These are phyloP conservation scores for Hapsidospora chrysogenum DNA, from an alignment of 495 filamentous ascomycete genomes.

Conservation along the genomic window DNA sequence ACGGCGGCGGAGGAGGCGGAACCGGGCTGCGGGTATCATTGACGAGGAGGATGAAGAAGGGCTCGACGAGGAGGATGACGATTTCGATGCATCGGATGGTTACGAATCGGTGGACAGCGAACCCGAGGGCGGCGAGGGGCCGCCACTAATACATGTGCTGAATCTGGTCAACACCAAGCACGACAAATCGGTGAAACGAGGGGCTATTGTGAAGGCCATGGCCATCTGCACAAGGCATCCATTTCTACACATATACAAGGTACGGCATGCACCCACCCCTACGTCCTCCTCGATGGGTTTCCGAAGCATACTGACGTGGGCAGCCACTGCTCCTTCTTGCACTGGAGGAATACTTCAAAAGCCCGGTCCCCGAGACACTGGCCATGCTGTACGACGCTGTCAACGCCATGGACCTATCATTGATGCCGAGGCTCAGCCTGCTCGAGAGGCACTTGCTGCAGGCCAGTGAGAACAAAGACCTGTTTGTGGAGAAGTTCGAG, in stretches of 20 bases:
- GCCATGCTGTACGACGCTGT: slow-evolving; percentile 78
- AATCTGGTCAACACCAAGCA: slow-evolving; percentile 98
- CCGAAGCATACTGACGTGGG: slow-evolving; percentile 45
- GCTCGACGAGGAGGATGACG: slow-evolving; percentile 22
- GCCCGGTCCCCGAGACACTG: slow-evolving; percentile 78
- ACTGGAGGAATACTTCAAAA: slow-evolving; percentile 93
- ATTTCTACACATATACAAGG: slow-evolving; percentile 99
- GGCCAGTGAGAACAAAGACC: slow-evolving; percentile 79
- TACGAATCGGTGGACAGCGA: slow-evolving; percentile 39
- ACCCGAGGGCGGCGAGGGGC: slow-evolving; percentile 52
- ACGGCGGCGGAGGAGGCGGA: slow-evolving; percentile 22
- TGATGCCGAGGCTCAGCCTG: slow-evolving; percentile 74
- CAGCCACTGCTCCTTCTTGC: slow-evolving; percentile 88
- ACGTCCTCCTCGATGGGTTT: slow-evolving; percentile 94
- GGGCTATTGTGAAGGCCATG: slow-evolving; percentile 95
- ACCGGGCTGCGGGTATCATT: slow-evolving; percentile 35
- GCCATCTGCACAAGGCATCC: slow-evolving; percentile 97
- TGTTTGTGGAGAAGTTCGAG: slow-evolving; percentile 96
- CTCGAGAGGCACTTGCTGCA: slow-evolving; percentile 80
- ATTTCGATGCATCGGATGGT: slow-evolving; percentile 40
- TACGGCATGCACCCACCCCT: slow-evolving; percentile 59
- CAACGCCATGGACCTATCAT: slow-evolving; percentile 89
- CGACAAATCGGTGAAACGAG: slow-evolving; percentile 78
- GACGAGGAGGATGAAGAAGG: slow-evolving; percentile 32
- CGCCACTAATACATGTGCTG: slow-evolving; percentile 92